phyloP scores from a whole-genome alignment of 78 protist genomes.

The Cavenderia fasciculata region DNA sequence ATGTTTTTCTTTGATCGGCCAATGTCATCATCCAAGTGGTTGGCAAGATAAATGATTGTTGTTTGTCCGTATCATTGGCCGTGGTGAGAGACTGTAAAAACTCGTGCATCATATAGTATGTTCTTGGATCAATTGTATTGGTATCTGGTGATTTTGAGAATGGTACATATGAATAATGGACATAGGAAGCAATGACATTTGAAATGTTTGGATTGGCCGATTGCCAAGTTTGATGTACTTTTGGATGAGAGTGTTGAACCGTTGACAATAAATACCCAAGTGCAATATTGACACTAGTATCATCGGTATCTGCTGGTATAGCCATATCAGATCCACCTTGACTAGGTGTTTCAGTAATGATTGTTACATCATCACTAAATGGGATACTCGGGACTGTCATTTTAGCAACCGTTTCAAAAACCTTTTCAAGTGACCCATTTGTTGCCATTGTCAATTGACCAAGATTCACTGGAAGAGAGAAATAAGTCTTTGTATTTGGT shows the following conservation, averaged over 20 bases:
- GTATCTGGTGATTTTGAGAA: neutral
- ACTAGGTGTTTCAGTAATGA: neutral
- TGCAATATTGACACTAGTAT: conserved; percentile 1
- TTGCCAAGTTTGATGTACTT: neutral
- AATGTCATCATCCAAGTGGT: neutral
- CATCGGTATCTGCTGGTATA: conserved; percentile 39
- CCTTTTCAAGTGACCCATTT: neutral
- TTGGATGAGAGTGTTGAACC: neutral
- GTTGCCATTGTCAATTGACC: neutral
- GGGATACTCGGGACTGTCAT: neutral
- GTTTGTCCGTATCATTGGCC: too few species aligned
- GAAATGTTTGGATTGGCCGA: neutral
- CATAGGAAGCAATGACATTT: neutral
- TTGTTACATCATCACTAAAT: neutral
- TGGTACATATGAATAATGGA: neutral
- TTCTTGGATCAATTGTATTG: conserved; percentile 25
- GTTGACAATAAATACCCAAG: neutral
- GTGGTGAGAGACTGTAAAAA: too few species aligned
- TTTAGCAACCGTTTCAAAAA: neutral
- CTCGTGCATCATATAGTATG: conserved; percentile 1
- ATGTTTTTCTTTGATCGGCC: neutral
- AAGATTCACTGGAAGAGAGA: neutral
- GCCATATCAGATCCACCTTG: neutral
- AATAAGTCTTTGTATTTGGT: neutral
- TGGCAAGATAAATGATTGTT: too few species aligned